phyloP scores from a whole-genome alignment of 2,329 filamentous ascomycete species.

The Fusarium sp. region DNA sequence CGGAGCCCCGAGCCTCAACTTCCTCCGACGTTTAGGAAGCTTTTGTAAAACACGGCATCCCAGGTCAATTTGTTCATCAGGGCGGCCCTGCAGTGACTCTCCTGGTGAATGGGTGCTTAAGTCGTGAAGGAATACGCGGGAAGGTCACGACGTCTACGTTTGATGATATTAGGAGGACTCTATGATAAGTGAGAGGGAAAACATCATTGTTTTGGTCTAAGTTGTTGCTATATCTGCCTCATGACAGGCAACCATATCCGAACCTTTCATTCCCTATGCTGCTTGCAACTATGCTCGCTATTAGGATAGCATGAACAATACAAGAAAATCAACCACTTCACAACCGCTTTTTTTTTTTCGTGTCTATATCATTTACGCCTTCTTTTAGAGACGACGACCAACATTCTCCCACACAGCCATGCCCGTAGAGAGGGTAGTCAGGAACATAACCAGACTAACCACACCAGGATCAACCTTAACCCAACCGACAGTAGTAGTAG shows the following conservation, averaged over 20 bases:
- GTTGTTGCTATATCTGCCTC: neutral
- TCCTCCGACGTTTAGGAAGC: conserved; percentile 24
- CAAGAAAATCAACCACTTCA: neutral
- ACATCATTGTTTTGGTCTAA: neutral
- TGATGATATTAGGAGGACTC: neutral
- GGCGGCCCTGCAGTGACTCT: neutral
- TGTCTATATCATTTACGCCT: conserved; percentile 11
- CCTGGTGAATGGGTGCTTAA: neutral
- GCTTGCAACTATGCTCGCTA: neutral
- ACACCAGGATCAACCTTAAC: conserved; percentile 58
- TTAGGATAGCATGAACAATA: conserved; percentile 6
- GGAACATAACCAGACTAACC: conserved; percentile 65
- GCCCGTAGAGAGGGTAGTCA: conserved; percentile 68
- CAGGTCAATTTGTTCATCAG: neutral
- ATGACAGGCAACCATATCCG: neutral
- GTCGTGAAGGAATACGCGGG: neutral
- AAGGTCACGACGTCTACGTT: neutral
- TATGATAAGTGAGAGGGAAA: neutral
- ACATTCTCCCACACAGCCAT: conserved; percentile 67
- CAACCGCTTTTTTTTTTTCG: neutral
- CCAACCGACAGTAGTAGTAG: conserved; percentile 68
- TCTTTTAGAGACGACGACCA: conserved; percentile 39
- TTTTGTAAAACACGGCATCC: neutral
- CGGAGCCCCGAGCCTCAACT: conserved; percentile 34
- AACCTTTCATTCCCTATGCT: neutral